Evolutionary conservation across 345 rosid species (phyloP).

Genomic region (Ailanthus altissimus): DNA sequence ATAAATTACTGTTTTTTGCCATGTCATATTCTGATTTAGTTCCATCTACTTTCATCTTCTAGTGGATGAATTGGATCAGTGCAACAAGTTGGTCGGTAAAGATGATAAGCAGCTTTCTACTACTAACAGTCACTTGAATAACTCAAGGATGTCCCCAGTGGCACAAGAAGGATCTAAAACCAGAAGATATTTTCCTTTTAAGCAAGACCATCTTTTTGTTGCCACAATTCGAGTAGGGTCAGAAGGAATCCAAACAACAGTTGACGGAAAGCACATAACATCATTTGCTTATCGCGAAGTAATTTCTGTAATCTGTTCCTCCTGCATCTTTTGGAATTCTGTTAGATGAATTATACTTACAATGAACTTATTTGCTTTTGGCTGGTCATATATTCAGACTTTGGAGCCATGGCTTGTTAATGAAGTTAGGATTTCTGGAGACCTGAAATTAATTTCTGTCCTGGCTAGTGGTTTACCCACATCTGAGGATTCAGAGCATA

Average conservation of each 20-base stretch:
- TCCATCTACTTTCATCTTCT: constrained; percentile 13
- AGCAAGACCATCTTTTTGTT: constrained; percentile 76
- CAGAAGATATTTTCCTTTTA: constrained; percentile 82
- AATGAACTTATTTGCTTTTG: constrained; percentile 20
- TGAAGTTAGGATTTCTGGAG: constrained; percentile 85
- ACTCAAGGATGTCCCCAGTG: constrained; percentile 34
- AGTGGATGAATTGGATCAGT: constrained; percentile 91
- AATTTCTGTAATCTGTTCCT: constrained; percentile 34
- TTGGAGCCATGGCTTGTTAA: constrained; percentile 96
- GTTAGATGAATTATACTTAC: constrained; percentile 9
- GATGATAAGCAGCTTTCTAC: constrained; percentile 44
- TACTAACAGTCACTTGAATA: constrained; percentile 35
- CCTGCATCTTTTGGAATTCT: constrained; percentile 5
- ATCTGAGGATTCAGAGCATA: constrained; percentile 80
- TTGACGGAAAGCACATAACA: constrained; percentile 94
- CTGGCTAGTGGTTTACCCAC: constrained; percentile 92
- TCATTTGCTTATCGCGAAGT: constrained; percentile 96
- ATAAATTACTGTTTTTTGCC: neutral
- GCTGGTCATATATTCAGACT: constrained; percentile 52
- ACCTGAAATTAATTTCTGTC: constrained; percentile 64
- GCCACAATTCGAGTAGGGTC: constrained; percentile 91
- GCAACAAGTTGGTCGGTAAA: constrained; percentile 81
- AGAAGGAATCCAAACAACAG: constrained; percentile 92
- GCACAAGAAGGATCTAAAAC: constrained; percentile 41
- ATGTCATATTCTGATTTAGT: neutral